Conservation (phyloP, 345 rosid genomes). For the Syzygium aqueum region DNA sequence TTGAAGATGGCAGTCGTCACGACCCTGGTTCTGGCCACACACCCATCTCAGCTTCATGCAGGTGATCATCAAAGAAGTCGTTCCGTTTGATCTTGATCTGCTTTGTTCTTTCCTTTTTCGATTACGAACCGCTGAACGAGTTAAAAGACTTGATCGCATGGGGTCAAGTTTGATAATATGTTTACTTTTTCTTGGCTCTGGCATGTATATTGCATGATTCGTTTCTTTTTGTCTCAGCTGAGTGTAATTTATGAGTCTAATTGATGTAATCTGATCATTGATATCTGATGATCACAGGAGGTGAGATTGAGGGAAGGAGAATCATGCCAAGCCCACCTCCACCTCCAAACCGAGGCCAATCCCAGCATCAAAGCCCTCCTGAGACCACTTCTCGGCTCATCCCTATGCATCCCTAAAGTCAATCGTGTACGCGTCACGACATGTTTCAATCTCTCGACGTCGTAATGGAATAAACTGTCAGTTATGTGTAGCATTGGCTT, state of each 20-base stretch:
- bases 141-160: neutral
- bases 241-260: neutral
- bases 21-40: neutral
- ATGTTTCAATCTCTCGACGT: neutral
- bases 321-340: slow-evolving; percentile 11
- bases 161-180: neutral
- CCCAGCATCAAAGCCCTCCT: neutral
- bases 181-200: neutral
- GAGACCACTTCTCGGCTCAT: neutral
- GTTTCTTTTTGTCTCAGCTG: neutral
- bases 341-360: neutral
- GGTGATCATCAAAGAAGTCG: neutral
- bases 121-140: neutral
- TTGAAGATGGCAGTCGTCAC: neutral
- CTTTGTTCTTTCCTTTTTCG: neutral
- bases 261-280: neutral
- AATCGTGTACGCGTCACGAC: neutral
- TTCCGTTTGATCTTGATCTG: neutral
- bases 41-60: neutral
- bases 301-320: neutral
- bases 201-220: neutral
- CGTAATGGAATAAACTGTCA: neutral
- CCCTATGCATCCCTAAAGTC: neutral
- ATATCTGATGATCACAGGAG: neutral
- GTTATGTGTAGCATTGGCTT: neutral